These are phyloP conservation scores for Mycena capillaripes DNA, from an alignment of 768 basidiomycete species.

Conservation along the genomic window DNA sequence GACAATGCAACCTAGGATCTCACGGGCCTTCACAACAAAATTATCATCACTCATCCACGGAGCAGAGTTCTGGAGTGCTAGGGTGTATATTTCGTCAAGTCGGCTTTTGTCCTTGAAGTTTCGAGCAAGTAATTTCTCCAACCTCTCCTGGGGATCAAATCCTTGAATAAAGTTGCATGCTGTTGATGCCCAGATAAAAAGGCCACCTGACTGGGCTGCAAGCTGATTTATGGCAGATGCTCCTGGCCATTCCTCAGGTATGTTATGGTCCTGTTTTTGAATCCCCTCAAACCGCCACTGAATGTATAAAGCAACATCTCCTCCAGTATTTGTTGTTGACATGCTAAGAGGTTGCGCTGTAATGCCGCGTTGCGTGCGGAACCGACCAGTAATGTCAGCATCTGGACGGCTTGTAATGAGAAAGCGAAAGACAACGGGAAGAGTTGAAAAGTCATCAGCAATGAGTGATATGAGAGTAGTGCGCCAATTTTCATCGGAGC, in stretches of 20 bases:
- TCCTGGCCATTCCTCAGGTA: slow-evolving; percentile 32
- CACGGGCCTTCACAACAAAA: background rate
- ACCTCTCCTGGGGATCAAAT: background rate
- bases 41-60: background rate
- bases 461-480: slow-evolving; percentile 29
- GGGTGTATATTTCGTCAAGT: slow-evolving; percentile 4
- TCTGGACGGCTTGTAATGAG: slow-evolving; percentile 40
- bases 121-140: background rate
- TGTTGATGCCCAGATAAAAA: slow-evolving; percentile 43
- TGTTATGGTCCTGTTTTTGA: background rate
- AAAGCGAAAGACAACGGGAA: slow-evolving; percentile 35
- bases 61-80: background rate
- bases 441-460: slow-evolving; percentile 12
- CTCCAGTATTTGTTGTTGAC: background rate
- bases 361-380: background rate
- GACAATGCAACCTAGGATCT: background rate
- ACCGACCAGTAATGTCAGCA: slow-evolving; percentile 27
- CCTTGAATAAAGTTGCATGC: slow-evolving; percentile 34
- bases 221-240: slow-evolving; percentile 21
- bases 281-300: background rate
- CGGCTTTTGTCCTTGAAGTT: background rate
- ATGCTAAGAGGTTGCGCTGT: background rate
- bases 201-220: slow-evolving; percentile 23
- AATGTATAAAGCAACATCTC: slow-evolving; percentile 26
- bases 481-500: slow-evolving; percentile 26